Evolutionary conservation across 192 early-diverging fungal genomes (phyloP), one percentile per base, ranked within the genome.

Genomic region (Glomus cerebriforme): DNA sequence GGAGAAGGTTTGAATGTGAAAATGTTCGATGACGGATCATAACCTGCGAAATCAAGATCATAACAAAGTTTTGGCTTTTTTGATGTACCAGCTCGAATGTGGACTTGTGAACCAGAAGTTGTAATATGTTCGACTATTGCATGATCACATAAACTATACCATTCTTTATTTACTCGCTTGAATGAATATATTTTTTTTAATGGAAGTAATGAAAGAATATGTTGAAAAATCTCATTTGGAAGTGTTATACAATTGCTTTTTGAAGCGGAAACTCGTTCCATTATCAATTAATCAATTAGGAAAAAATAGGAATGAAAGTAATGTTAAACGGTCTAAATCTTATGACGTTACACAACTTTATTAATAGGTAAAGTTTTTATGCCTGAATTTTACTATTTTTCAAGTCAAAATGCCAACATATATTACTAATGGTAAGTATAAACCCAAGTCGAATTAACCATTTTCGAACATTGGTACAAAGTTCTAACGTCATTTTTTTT

Each of bases 111-210:
- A 8, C 47, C 24, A 4, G 26, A 43, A 9, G 26, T 34, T 12
- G n/a, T 49, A 32, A 74, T 49, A 26, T 74, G 73, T 22, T 34
- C 49, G n/a, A 74, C 47, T n/a, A 74, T 24, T 15, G 73, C 73
- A 58, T 74, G 73, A 22, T 74, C 73, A 58, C 39, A 74, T 24
- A 74, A 27, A 74, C 8, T 27, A 29, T 58, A 74, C 73, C 73
- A 74, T 58, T 32, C 73, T 13, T 34, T 37, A 59, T 58, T 74
- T 22, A 74, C 73, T 59, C 73, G n/a, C 47, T 47, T 37, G 13
- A 74, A 43, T 34, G 39, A 24, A 58, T 74, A 74, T 27, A 74
- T 74, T 27, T 74, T 17, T 74, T 59, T 74, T 49, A 74, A 31
- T 24, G 45, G 26, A 34, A 74, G 73, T 26, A 49, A 29, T 27